These are phyloP conservation scores for Penicillium cinerascens DNA, from an alignment of 495 filamentous ascomycete genomes.

Conservation along the genomic window DNA sequence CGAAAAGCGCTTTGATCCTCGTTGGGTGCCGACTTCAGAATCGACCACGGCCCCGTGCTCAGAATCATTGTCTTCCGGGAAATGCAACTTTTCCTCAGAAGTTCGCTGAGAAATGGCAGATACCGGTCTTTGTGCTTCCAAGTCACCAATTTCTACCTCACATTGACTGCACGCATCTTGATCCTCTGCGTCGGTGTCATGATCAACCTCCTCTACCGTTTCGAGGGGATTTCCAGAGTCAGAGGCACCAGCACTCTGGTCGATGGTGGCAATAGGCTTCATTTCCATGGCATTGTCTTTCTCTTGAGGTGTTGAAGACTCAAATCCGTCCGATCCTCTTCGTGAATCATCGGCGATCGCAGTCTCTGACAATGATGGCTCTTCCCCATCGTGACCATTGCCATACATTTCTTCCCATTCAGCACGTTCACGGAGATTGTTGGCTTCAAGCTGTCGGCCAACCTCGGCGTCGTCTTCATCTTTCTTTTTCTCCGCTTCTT, in stretches of 20 bases:
- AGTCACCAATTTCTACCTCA: not conserved
- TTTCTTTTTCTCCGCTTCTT: conserved; percentile 54
- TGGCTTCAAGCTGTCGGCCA: conserved; percentile 64
- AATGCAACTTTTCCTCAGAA: not conserved
- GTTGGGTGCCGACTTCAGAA: conserved; percentile 30
- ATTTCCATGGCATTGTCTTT: conserved; percentile 39
- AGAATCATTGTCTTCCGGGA: conserved; percentile 30
- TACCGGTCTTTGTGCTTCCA: conserved; percentile 3
- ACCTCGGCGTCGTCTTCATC: conserved; percentile 69
- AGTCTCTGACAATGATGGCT: conserved; percentile 23
- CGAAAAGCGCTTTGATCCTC: conserved; percentile 29
- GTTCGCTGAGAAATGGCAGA: not conserved
- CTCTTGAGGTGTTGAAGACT: conserved; percentile 16
- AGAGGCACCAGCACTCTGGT: conserved; percentile 20
- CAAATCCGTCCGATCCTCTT: conserved; percentile 19
- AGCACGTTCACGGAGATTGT: conserved; percentile 60
- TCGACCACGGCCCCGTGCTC: conserved; percentile 37
- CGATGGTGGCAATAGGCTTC: conserved; percentile 27
- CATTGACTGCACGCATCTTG: not conserved
- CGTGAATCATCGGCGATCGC: conserved; percentile 31
- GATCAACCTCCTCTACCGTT: conserved; percentile 19
- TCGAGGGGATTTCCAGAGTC: conserved; percentile 24
- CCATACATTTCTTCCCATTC: conserved; percentile 79
- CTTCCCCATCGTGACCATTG: conserved; percentile 33
- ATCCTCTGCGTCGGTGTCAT: conserved; percentile 2